phyloP scores from a whole-genome alignment of 2,329 filamentous ascomycete species.

The Aspergillus neotritici region DNA sequence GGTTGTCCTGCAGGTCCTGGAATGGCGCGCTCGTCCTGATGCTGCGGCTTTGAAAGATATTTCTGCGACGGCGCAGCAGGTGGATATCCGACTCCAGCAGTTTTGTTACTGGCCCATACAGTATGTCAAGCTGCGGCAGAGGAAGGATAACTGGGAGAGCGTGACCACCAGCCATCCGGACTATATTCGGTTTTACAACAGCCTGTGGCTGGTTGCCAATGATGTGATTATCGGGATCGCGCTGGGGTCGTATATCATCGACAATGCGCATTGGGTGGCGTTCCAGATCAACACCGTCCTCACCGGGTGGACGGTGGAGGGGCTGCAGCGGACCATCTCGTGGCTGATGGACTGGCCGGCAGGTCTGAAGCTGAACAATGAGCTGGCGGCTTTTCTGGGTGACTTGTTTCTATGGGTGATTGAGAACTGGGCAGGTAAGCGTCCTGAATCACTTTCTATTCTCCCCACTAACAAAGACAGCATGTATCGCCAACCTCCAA shows the following conservation, averaged over 20 bases:
- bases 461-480: constrained; percentile 36
- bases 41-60: constrained; percentile 88
- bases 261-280: constrained; percentile 82
- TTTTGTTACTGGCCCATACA: constrained; percentile 99
- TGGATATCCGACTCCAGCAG: constrained; percentile 93
- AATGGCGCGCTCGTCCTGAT: constrained; percentile 74
- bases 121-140: constrained; percentile 81
- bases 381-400: constrained; percentile 87
- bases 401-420: constrained; percentile 98
- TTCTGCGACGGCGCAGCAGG: constrained; percentile 92
- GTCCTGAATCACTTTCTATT: neutral
- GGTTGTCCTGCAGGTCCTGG: constrained; percentile 68
- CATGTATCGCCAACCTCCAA: constrained; percentile 68
- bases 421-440: constrained; percentile 84
- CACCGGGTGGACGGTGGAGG: constrained; percentile 77
- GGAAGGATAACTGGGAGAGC: constrained; percentile 90
- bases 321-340: constrained; percentile 77
- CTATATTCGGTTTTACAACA: constrained; percentile 99
- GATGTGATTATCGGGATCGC: constrained; percentile 98
- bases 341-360: constrained; percentile 97
- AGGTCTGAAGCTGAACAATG: constrained; percentile 88
- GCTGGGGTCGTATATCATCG: constrained; percentile 91
- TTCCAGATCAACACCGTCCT: constrained; percentile 70
- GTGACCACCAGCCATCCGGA: constrained; percentile 93
- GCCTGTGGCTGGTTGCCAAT: constrained; percentile 95